Conservation (phyloP, 2,329 filamentous ascomycete genomes). For the Xylariaceae sp. region DNA sequence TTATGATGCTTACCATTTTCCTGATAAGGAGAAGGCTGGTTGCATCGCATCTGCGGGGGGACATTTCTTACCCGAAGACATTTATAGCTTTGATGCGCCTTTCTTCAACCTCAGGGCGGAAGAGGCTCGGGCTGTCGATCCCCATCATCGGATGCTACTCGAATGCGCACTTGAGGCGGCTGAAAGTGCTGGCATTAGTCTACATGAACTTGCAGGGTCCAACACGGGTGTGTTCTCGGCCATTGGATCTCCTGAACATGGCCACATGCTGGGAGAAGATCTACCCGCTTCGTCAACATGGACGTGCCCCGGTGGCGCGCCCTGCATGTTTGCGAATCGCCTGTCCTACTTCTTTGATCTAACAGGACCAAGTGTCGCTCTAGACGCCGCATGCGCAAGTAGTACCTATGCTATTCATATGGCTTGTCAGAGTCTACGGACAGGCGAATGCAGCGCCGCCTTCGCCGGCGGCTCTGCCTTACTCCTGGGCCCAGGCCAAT, state of each 20-base stretch:
- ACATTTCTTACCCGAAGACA: constrained; percentile 9
- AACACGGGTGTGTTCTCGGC: constrained; percentile 17
- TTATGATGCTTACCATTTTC: constrained; percentile 5
- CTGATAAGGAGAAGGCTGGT: constrained; percentile 11
- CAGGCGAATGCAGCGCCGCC: constrained; percentile 15
- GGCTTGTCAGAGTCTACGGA: constrained; percentile 11
- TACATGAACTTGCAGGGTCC: constrained; percentile 14
- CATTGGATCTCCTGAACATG: neutral
- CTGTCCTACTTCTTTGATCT: constrained; percentile 23
- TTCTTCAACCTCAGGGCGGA: constrained; percentile 13
- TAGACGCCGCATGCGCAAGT: constrained; percentile 22
- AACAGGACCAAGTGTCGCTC: constrained; percentile 11
- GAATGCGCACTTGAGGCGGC: constrained; percentile 20
- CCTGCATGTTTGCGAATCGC: constrained; percentile 24
- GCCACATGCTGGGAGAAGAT: constrained; percentile 6
- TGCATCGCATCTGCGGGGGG: constrained; percentile 4
- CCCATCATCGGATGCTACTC: constrained; percentile 15
- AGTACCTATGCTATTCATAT: constrained; percentile 15
- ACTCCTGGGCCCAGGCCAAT: constrained; percentile 13
- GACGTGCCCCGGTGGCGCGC: constrained; percentile 14
- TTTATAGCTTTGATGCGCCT: constrained; percentile 12
- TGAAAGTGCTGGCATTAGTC: constrained; percentile 14
- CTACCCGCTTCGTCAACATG: neutral
- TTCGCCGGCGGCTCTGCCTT: constrained; percentile 9
- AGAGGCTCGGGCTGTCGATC: constrained; percentile 10